Evolutionary conservation across 2,329 filamentous ascomycete genomes (phyloP).

Genomic region (Neurospora sp.): DNA sequence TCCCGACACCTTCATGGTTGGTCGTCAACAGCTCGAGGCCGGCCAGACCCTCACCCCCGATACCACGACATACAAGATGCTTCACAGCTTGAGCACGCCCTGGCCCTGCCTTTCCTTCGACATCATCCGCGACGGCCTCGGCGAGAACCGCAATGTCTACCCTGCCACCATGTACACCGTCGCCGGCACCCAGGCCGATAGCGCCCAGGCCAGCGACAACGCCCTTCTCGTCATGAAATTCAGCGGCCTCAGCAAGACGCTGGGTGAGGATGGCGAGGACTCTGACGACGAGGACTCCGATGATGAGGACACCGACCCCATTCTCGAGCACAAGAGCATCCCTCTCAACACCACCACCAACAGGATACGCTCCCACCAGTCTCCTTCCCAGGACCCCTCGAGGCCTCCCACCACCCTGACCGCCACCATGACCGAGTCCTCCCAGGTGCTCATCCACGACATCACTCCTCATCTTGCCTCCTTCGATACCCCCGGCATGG

Average conservation of each 20-base stretch:
- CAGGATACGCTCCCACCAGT: conserved; percentile 80
- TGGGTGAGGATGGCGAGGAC: conserved; percentile 56
- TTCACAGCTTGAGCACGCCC: conserved; percentile 85
- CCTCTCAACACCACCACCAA: conserved; percentile 84
- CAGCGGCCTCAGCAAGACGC: conserved; percentile 82
- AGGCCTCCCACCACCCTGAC: conserved; percentile 73
- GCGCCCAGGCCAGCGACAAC: conserved; percentile 68
- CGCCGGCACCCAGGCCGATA: conserved; percentile 85
- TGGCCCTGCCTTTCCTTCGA: conserved; percentile 98
- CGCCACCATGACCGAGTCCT: conserved; percentile 86
- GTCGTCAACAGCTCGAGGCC: conserved; percentile 79
- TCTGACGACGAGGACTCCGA: conserved; percentile 61
- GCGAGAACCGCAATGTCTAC: conserved; percentile 84
- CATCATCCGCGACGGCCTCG: conserved; percentile 74
- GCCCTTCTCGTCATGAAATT: conserved; percentile 94
- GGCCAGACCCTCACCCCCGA: conserved; percentile 89
- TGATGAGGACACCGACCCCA: conserved; percentile 73
- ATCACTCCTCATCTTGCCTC: conserved; percentile 80
- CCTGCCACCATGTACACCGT: conserved; percentile 94
- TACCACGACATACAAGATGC: conserved; percentile 92
- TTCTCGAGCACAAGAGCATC: conserved; percentile 86
- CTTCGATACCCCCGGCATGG: conserved; percentile 80
- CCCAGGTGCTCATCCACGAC: conserved; percentile 86
- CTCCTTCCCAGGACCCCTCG: conserved; percentile 59
- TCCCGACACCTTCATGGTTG: conserved; percentile 90